Percentiles rank a stretch among this genome's conserved stretches.
Evolutionary conservation across 164 flowering plant genomes (phyloP).

Genomic region (Hamamelis virginiana): DNA sequence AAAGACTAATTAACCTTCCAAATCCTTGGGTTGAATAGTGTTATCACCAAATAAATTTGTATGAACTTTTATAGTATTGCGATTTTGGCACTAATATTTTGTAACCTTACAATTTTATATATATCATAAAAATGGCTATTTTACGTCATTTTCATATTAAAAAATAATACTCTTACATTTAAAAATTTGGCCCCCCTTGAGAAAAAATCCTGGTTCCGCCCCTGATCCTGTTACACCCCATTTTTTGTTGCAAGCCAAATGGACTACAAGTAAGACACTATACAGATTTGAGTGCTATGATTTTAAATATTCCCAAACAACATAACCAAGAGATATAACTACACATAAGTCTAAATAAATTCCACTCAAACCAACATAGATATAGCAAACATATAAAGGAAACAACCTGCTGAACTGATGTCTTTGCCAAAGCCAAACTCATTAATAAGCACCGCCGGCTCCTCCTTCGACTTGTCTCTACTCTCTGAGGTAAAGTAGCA

Average conservation of each 20-base stretch:
- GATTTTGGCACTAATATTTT: too few species aligned
- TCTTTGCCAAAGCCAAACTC: constrained; percentile 89
- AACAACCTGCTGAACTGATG: constrained; percentile 73
- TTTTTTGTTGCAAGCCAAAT: not conserved
- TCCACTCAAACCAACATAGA: not conserved
- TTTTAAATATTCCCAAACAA: not conserved
- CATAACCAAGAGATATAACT: not conserved
- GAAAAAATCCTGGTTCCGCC: too few species aligned
- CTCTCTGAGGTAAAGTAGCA: constrained; percentile 68
- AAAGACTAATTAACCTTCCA: too few species aligned
- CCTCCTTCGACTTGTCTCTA: constrained; percentile 86
- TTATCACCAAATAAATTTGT: too few species aligned
- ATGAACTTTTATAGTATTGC: too few species aligned
- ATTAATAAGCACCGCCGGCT: constrained; percentile 85
- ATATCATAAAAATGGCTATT: too few species aligned
- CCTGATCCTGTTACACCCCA: not conserved
- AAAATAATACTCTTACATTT: too few species aligned
- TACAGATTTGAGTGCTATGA: not conserved
- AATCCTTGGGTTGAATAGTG: too few species aligned
- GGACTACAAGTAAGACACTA: not conserved
- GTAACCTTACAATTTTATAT: too few species aligned
- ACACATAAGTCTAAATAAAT: constrained; percentile 1
- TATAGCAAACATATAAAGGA: not conserved
- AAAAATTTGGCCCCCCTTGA: too few species aligned
- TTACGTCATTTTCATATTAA: too few species aligned